Evolutionary conservation across 1,284 basidiomycete species (phyloP), one percentile per base, ranked within the genome.

Genomic region (Malassezia pachydermatis): DNA sequence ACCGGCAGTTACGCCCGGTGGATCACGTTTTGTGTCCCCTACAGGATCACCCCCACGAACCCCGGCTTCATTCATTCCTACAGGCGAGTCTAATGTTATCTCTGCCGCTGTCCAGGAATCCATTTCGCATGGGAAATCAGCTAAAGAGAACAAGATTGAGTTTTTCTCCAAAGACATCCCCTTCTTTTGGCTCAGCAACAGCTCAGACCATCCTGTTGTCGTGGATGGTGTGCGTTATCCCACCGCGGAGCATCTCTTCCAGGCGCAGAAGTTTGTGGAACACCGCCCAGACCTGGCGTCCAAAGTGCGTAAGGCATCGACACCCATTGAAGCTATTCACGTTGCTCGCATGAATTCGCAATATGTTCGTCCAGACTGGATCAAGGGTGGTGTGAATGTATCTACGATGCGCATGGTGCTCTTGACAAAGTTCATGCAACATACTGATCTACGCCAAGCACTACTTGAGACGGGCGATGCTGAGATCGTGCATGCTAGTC

Each of bases 171-270:
- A 48, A n/a, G 54, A 48, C 22, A 29, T 41, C n/a, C 43, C 55
- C 14, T 61, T 59, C 51, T 66, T 49, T 25, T 62, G 51, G 50
- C 60, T 66, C n/a, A 59, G 51, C 49, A 61, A 63, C 42, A 37
- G 22, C 20, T 51, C 53, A 5, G 42, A 48, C 20, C 47, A 61
- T 39, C 45, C 60, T 3, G 50, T 66, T 10, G 27, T 35, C 28
- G 42, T 45, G 33, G 61, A 66, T 40, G 43, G 42, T 17, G 42
- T 58, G 5, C 40, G 46, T 5, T 66, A 66, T 36, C 43, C 60
- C 0, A 61, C 64, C 0, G 58, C 64, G 2, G 63, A 65, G 41
- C 63, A 65, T 45, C 48, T 63, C 3, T 65, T 65, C 48, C 63
- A 65, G 45, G 46, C 59, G 11, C 41, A 53, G 24, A 65, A 65